Base-by-base conservation (phyloP, 192 early-diverging fungal genomes). In the Entophlyctis helioformis region DNA sequence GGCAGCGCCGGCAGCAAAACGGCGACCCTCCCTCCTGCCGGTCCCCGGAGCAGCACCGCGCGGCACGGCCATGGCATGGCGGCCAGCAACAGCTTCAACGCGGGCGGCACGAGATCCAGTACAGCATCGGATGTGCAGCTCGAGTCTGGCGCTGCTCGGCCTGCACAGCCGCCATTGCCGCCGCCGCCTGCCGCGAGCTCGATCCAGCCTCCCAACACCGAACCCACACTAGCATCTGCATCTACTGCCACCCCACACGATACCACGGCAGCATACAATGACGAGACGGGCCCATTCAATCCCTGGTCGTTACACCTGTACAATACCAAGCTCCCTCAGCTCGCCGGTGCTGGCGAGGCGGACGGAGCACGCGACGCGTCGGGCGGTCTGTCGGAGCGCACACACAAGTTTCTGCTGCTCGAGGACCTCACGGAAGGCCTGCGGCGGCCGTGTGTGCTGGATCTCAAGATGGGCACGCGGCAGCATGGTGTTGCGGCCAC, bases 391-490 rank as follows among this genome's bases (percentile, higher is more conserved):
- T n/a, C n/a, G 5, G 48, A 41, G 20, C 40, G 56, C 11, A 51
- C 48, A 46, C 78, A 65, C 54, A 84, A 95, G 67, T 98, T 96
- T 56, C 80, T 98, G 39, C 60, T 98, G 7, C 61, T 98, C 62
- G 85, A 93, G 48, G 95, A 98, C 62, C 65, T 98, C 42, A 98
- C 95, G 0, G 80, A 85, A 16, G 82, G 84, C 8, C 64, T 96
- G 60, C 69, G 80, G 57, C 80, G 76, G 26, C 96, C 96, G 0
- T 96, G 91, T 51, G 92, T 98, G 15, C 71, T 98, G 33, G 92
- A 98, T 59, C 73, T 98, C 42, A 98, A 98, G 51, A 98, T 98
- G 92, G 96, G 96, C 25, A 95, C 89, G 12, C 71, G 96, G 5
- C 96, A 98, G 62, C 83, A 94, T 53, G 91, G 96, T 3, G 79